Evolutionary conservation across 2,329 filamentous ascomycete species (phyloP), one percentile per base, ranked within the genome.

Genomic region (Paracamarosporium sp.): DNA sequence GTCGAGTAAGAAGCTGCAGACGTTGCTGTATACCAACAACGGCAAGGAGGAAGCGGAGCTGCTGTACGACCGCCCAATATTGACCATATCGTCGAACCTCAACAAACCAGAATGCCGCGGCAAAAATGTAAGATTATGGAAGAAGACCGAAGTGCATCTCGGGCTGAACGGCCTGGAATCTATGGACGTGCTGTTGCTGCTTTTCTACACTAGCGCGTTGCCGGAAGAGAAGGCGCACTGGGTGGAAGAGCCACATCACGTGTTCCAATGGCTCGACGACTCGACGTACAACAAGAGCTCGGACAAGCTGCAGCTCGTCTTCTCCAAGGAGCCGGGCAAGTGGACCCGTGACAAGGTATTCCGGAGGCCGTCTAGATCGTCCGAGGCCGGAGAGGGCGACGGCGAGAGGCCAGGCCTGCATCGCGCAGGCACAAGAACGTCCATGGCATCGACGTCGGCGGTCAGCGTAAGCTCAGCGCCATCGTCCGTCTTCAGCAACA

Each of bases 241-340:
- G 72, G 71, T 74, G 2, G 69, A 74, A 50, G 72, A 74, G 41
- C 71, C 71, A 12, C 71, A 74, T 31, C 71, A 70, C 38, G 65
- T 59, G 4, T 75, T 75, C 35, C 65, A 74, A 43, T 70, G 67
- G 69, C 60, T 75, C 1, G 47, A 66, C 1, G 65, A 71, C 1
- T 62, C 66, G 4, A 56, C 59, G 1, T 67, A 63, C 51, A 70
- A 66, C 45, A 69, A 68, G 43, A 30, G 4, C 6, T 62, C 57
- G 22, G 65, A 74, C 0, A 71, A 63, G 35, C 45, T 73, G 13
- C 60, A 57, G 5, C 60, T 75, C 15, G 30, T 63, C 0, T 71
- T 74, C n/a, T 72, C 69, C 2, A 75, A 66, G 55, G 67, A 75
- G 15, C 62, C 71, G 0, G 55, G 56, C 20, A 71, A 57, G 55